Percentiles rank a stretch among this genome's conserved stretches.
These are phyloP conservation scores for Aureobasidium namibiae DNA, from an alignment of 2,329 filamentous ascomycete genomes.

Conservation along the genomic window DNA sequence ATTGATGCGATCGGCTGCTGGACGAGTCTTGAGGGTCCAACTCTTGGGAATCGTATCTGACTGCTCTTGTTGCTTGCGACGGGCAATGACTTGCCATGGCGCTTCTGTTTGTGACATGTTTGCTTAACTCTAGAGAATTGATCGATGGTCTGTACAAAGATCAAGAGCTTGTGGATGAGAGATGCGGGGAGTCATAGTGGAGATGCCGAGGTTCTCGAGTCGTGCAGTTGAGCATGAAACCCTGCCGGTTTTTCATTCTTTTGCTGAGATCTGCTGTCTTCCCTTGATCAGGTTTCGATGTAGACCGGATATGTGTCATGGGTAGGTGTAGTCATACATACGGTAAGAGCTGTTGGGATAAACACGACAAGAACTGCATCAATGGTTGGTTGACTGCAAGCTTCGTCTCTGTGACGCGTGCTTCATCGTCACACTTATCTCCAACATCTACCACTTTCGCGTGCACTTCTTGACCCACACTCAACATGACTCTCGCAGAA, in stretches of 20 bases:
- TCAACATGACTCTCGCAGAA: background rate
- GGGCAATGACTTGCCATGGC: slow-evolving; percentile 34
- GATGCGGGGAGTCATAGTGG: slow-evolving; percentile 2
- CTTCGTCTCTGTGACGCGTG: too few species aligned
- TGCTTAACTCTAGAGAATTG: background rate
- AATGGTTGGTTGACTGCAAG: too few species aligned
- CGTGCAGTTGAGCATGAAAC: background rate
- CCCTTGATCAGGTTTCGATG: too few species aligned
- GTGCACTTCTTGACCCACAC: too few species aligned
- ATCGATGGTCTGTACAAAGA: background rate
- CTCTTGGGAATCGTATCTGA: slow-evolving; percentile 33
- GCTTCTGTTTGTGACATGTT: slow-evolving; percentile 21
- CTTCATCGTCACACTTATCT: too few species aligned
- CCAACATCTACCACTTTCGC: too few species aligned
- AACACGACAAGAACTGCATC: too few species aligned
- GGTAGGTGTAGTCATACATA: too few species aligned
- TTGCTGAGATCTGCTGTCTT: too few species aligned
- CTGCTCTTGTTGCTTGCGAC: slow-evolving; percentile 36
- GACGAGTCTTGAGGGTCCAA: slow-evolving; percentile 33
- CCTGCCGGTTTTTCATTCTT: background rate
- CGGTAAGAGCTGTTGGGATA: too few species aligned
- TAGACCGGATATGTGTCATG: too few species aligned
- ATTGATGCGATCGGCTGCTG: slow-evolving; percentile 23
- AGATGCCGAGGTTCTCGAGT: background rate
- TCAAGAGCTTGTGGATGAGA: background rate